Evolutionary conservation across 805 yeast genomes (phyloP), one percentile per base, ranked within the genome.

Genomic region (Cyberlindnera saturnus): DNA sequence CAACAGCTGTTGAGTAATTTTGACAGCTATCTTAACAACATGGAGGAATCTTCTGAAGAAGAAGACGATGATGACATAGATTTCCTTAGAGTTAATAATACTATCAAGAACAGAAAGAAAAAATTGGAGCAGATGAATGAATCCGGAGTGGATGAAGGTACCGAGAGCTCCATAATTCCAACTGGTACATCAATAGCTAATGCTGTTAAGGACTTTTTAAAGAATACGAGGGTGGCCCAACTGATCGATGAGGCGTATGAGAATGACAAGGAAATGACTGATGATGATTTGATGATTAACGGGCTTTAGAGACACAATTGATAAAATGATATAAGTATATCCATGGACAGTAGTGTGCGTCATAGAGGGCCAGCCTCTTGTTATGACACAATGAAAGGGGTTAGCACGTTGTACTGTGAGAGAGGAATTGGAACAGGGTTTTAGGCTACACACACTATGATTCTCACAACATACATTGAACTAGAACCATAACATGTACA

Each of bases 1-100:
- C 59, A 54, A 42, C 62, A 58, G 36, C 39, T 57, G n/a, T 36
- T 57, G 45, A 51, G 42, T n/a, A 59, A 59, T 37, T 49, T 57
- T 42, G 61, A 57, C 34, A 52, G 49, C 15, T 57, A 52, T 36
- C 35, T 57, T 8, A 53, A 56, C n/a, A 57, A 48, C 34, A 45
- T 59, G 33, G 50, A 50, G 16, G 49, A 42, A 14, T 47, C 50
- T 1, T 44, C 53, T 7, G 53, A 48, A 8, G 59, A 51, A 3
- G 54, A 50, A n/a, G 56, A 49, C 6, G 45, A 46, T 16, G 60
- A 57, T 20, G 50, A 49, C 5, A 40, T 45, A 20, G 62, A 59
- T 36, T 50, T 59, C 13, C 40, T 56, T 3, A 37, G 55, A 8
- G 44, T 57, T 17, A 57, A 51, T 31, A 53, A 41, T 36, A 49